Percentiles rank a stretch among this genome's conserved stretches.
phyloP scores from a whole-genome alignment of 2,329 filamentous ascomycete genomes.

The Colletotrichum horii region DNA sequence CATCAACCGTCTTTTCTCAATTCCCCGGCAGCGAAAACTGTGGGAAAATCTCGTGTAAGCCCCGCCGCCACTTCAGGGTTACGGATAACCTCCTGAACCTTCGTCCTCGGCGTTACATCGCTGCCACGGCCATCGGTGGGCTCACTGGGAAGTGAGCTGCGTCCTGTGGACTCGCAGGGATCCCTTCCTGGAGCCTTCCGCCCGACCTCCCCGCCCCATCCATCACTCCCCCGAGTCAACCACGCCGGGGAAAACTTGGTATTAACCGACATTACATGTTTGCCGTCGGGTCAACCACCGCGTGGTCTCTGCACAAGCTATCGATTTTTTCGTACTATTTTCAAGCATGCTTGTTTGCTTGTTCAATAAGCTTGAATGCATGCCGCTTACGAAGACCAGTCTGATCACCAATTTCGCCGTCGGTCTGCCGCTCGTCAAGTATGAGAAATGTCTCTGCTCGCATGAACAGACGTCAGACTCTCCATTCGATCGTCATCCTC shows the following conservation, averaged over 20 bases:
- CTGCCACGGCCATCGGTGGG: conserved; percentile 8
- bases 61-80: background rate
- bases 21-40: background rate
- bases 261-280: conserved; percentile 1
- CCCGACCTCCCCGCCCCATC: background rate
- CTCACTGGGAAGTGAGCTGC: background rate
- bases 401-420: background rate
- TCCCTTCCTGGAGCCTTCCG: background rate
- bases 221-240: background rate
- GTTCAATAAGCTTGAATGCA: background rate
- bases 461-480: background rate
- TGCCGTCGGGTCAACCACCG: background rate
- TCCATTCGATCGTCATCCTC: background rate
- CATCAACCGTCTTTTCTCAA: background rate
- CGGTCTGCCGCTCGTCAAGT: background rate
- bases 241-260: conserved; percentile 2
- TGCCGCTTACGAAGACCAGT: background rate
- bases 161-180: background rate
- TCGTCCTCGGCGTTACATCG: conserved; percentile 6
- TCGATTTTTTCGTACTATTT: background rate
- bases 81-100: background rate
- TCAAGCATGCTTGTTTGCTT: background rate
- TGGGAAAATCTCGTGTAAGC: background rate
- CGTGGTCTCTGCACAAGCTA: background rate
- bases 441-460: background rate